Evolutionary conservation across 257 asterid genomes (phyloP).

Genomic region (Przewalskia tangutica): DNA sequence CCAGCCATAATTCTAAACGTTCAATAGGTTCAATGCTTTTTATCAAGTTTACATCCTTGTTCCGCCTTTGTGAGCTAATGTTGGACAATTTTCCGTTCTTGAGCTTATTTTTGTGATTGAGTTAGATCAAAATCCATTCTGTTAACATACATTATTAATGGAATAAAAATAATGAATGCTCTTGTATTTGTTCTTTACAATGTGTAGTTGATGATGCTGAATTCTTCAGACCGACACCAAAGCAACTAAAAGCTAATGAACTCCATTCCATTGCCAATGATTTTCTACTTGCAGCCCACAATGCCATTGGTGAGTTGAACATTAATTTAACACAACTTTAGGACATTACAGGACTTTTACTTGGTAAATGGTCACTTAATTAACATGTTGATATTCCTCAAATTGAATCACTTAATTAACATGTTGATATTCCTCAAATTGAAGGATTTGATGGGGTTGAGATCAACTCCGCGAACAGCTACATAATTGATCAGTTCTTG

Average conservation of each 20-base stretch:
- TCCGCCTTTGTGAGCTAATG: not conserved
- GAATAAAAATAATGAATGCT: not conserved
- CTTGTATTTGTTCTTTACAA: not conserved
- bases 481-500: slow-evolving; percentile 76
- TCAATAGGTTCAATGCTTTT: no score
- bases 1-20: no score
- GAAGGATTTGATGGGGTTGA: slow-evolving; percentile 90
- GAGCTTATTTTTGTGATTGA: not conserved
- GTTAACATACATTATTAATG: not conserved
- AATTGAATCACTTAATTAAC: slow-evolving; percentile 14
- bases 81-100: not conserved
- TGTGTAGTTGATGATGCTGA: not conserved
- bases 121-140: not conserved
- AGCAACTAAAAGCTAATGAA: not conserved
- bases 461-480: slow-evolving; percentile 90
- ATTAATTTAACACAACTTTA: not conserved
- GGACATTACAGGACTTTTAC: not conserved
- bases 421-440: not conserved
- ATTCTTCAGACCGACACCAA: not conserved
- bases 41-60: not conserved
- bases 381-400: not conserved
- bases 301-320: not conserved
- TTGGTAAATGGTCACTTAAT: not conserved
- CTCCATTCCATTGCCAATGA: not conserved
- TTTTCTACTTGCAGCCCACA: not conserved